A percentile compares a stretch with the other conserved stretches of the same genome.
Evolutionary conservation across 805 yeast genomes (phyloP).

Genomic region (Ogataea philodendri): DNA sequence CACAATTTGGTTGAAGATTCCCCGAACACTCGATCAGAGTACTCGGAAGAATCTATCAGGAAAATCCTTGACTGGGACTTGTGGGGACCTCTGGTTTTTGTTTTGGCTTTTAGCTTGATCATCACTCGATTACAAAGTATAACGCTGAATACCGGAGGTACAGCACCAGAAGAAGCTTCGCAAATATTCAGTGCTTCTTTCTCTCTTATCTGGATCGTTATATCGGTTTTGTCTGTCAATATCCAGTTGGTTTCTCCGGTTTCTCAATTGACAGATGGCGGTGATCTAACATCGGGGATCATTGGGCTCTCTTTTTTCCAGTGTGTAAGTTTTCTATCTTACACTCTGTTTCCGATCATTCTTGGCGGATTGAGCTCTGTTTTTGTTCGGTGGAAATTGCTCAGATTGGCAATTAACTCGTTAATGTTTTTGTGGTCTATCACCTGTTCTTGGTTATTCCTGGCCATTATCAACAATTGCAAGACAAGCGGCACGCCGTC

Average conservation of each 20-base stretch:
- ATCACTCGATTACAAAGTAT: conserved; percentile 44
- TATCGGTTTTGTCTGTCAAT: conserved; percentile 48
- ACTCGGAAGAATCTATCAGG: conserved; percentile 34
- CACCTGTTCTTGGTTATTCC: conserved; percentile 48
- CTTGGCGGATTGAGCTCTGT: conserved; percentile 47
- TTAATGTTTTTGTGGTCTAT: conserved; percentile 50
- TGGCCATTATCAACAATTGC: conserved; percentile 43
- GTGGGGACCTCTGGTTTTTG: conserved; percentile 60
- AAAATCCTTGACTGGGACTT: conserved; percentile 56
- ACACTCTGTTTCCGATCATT: conserved; percentile 53
- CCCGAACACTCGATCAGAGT: conserved; percentile 29
- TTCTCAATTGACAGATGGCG: conserved; percentile 30
- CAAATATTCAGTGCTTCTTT: conserved; percentile 56
- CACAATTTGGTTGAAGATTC: conserved; percentile 16
- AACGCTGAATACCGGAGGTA: conserved; percentile 26
- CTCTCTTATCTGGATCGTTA: conserved; percentile 50
- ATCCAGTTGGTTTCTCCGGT: conserved; percentile 55
- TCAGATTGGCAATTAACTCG: conserved; percentile 41
- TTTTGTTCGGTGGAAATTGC: conserved; percentile 40
- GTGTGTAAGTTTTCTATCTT: conserved; percentile 55
- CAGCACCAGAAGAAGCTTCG: conserved; percentile 35
- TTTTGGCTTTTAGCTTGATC: conserved; percentile 46
- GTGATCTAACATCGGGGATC: conserved; percentile 31
- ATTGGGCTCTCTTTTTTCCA: conserved; percentile 50
- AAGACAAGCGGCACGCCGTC: conserved; percentile 27